These are phyloP conservation scores for Penicillium concentricum DNA, from an alignment of 2,329 filamentous ascomycete genomes.

Conservation along the genomic window DNA sequence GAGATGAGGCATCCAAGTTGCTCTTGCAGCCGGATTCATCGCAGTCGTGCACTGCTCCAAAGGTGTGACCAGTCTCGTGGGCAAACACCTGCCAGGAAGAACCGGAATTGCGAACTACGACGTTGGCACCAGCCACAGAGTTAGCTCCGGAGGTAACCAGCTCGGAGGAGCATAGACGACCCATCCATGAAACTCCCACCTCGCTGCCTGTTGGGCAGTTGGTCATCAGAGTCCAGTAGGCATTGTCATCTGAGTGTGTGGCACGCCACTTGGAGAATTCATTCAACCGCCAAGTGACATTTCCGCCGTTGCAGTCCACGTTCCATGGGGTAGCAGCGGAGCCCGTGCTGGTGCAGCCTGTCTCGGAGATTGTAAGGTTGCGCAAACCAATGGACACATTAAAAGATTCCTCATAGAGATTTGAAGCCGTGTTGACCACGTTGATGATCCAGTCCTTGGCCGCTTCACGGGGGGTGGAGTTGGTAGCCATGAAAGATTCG, in stretches of 20 bases:
- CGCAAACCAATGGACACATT: slow-evolving; percentile 90
- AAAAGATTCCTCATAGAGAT: slow-evolving; percentile 85
- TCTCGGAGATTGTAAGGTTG: slow-evolving; percentile 76
- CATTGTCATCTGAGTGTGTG: slow-evolving; percentile 71
- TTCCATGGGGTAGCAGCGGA: slow-evolving; percentile 78
- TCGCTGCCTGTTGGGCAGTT: slow-evolving; percentile 79
- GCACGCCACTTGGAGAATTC: slow-evolving; percentile 89
- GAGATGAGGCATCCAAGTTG: slow-evolving; percentile 59
- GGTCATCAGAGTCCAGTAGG: slow-evolving; percentile 88
- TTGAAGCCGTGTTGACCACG: slow-evolving; percentile 82
- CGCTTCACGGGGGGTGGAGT: slow-evolving; percentile 52
- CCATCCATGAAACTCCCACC: slow-evolving; percentile 90
- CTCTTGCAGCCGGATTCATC: slow-evolving; percentile 65
- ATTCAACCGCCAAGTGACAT: slow-evolving; percentile 77
- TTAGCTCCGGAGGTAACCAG: slow-evolving; percentile 56
- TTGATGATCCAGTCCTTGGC: slow-evolving; percentile 73
- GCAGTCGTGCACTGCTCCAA: slow-evolving; percentile 95
- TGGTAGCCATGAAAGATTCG: slow-evolving; percentile 58
- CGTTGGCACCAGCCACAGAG: slow-evolving; percentile 80
- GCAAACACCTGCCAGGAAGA: slow-evolving; percentile 96
- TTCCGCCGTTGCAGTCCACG: slow-evolving; percentile 58
- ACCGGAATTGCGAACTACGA: slow-evolving; percentile 76
- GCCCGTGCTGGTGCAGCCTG: slow-evolving; percentile 69
- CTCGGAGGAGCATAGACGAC: slow-evolving; percentile 71
- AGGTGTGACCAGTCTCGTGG: slow-evolving; percentile 91